Conservation (phyloP, 805 yeast genomes). For the Metschnikowia gelsemii region DNA sequence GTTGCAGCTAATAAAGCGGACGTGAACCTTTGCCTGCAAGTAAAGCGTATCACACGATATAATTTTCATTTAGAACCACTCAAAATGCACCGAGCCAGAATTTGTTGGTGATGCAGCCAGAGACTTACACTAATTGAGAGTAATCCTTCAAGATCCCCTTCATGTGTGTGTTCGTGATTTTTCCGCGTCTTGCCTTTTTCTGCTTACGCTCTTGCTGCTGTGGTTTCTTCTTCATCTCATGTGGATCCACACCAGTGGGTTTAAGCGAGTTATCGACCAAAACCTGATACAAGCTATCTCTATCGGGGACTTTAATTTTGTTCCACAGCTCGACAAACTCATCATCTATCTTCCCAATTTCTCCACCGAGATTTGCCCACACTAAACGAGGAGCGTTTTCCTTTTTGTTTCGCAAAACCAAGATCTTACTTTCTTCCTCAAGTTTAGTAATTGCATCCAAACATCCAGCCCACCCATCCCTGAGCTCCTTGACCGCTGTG, state of each 20-base stretch:
- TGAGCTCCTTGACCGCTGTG: slow-evolving; percentile 71
- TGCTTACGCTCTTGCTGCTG: slow-evolving; percentile 66
- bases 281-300: slow-evolving; percentile 74
- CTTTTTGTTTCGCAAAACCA: slow-evolving; percentile 87
- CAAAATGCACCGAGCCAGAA: too few species aligned
- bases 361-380: slow-evolving; percentile 85
- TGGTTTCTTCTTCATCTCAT: slow-evolving; percentile 69
- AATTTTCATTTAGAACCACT: too few species aligned
- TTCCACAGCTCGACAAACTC: slow-evolving; percentile 86
- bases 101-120: too few species aligned
- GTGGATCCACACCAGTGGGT: slow-evolving; percentile 98
- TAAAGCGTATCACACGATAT: too few species aligned
- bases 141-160: slow-evolving; percentile 93
- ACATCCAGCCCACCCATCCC: slow-evolving; percentile 96
- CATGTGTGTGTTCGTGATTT: slow-evolving; percentile 95
- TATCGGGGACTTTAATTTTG: slow-evolving; percentile 72
- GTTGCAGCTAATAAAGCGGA: too few species aligned
- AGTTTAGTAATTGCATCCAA: slow-evolving; percentile 71
- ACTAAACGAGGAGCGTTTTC: slow-evolving; percentile 90
- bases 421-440: slow-evolving; percentile 71
- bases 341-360: slow-evolving; percentile 66
- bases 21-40: too few species aligned
- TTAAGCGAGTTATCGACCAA: slow-evolving; percentile 83
- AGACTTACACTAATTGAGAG: slow-evolving; percentile 33
- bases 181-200: slow-evolving; percentile 89